Percentiles rank a stretch among this genome's conserved stretches.
Conservation (phyloP, 2,329 filamentous ascomycete species). For the Dothiorella sarmentorum region DNA sequence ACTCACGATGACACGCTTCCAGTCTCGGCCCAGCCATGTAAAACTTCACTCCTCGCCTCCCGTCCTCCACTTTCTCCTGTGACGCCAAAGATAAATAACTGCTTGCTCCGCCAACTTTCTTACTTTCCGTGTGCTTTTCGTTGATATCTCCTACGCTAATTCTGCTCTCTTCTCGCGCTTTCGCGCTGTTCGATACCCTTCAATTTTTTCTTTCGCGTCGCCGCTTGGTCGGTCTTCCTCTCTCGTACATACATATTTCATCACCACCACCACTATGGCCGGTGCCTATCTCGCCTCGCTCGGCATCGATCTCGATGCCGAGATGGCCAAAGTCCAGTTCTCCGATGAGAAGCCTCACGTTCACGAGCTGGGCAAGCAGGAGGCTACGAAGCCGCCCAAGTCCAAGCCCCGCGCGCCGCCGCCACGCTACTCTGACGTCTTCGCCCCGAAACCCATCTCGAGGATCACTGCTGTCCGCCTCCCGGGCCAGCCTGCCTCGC, state of each 20-base stretch:
- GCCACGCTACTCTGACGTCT: constrained; percentile 7
- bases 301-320: constrained; percentile 33
- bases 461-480: constrained; percentile 36
- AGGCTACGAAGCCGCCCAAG: not conserved
- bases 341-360: constrained; percentile 3
- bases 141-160: not conserved
- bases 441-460: constrained; percentile 20
- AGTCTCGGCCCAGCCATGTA: constrained; percentile 4
- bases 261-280: constrained; percentile 16
- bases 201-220: not conserved
- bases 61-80: constrained; percentile 6
- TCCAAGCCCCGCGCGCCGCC: not conserved
- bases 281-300: constrained; percentile 13
- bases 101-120: not conserved
- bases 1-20: not conserved
- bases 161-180: not conserved
- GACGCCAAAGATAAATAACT: not conserved
- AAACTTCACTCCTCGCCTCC: not conserved
- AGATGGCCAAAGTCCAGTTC: constrained; percentile 31
- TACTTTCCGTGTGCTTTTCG: not conserved
- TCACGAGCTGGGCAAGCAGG: not conserved
- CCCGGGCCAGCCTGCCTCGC: constrained; percentile 28
- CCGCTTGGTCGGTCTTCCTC: not conserved
- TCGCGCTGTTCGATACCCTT: constrained; percentile 6
- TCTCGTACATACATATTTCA: constrained; percentile 1